A percentile compares a stretch with the other conserved stretches of the same genome.
These are phyloP conservation scores for Candida dendrica DNA, from an alignment of 805 yeast genomes.

Conservation along the genomic window DNA sequence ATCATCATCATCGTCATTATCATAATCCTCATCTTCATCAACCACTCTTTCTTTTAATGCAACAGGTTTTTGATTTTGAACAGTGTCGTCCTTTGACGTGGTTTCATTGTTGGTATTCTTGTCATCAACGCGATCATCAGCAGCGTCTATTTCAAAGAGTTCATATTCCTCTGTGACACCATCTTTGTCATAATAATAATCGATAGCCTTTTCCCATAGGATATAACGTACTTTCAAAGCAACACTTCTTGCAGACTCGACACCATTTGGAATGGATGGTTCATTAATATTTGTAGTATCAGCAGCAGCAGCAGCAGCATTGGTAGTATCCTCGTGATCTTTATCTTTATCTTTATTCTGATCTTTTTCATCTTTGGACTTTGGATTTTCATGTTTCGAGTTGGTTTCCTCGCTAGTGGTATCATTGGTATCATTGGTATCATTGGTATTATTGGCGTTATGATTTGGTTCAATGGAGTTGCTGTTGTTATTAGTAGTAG, in stretches of 20 bases:
- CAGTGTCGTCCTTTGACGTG: background rate
- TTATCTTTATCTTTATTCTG: background rate
- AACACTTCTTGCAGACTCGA: slow-evolving; percentile 42
- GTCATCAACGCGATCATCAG: too few relatives aligned
- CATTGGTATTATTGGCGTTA: slow-evolving; percentile 1
- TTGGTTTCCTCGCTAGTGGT: too few relatives aligned
- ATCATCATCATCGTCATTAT: slow-evolving; percentile 19
- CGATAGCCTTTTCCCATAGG: slow-evolving; percentile 66
- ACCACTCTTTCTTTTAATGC: slow-evolving; percentile 30
- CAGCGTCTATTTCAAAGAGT: slow-evolving; percentile 5
- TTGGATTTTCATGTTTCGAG: too few relatives aligned
- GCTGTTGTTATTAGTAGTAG: slow-evolving; percentile 1
- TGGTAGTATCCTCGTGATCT: background rate
- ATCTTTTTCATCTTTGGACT: slow-evolving; percentile 1
- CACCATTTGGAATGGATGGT: slow-evolving; percentile 33
- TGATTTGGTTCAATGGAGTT: background rate
- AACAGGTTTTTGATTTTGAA: slow-evolving; percentile 1
- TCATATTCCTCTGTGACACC: slow-evolving; percentile 11
- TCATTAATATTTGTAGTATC: slow-evolving; percentile 26
- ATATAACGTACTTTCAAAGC: slow-evolving; percentile 62
- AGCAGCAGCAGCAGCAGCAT: slow-evolving; percentile 8
- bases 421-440: slow-evolving; percentile 1
- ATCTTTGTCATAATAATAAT: slow-evolving; percentile 27
- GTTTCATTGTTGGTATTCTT: slow-evolving; percentile 2
- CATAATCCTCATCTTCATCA: slow-evolving; percentile 24